Conservation (phyloP, 257 asterid genomes). For the Solanum commersonii region DNA sequence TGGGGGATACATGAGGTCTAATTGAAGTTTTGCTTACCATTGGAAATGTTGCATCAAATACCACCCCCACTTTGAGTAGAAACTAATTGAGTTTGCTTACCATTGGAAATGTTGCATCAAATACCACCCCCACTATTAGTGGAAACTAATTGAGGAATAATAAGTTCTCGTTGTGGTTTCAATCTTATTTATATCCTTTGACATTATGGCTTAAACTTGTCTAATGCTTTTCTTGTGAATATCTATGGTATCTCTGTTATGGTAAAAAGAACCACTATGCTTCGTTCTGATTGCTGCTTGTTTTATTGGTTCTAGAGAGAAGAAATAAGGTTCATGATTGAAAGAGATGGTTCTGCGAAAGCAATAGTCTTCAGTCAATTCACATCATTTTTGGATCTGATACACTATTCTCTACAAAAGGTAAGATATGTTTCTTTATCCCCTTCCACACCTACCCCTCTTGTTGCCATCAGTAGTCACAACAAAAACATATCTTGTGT, state of each 20-base stretch:
- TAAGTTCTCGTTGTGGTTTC: background rate
- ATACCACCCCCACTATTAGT: background rate
- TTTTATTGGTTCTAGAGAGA: too few relatives aligned
- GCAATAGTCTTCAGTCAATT: too few relatives aligned
- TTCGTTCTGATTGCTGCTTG: constrained; percentile 1
- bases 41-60: background rate
- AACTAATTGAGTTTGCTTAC: background rate
- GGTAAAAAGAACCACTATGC: background rate
- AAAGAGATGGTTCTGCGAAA: too few relatives aligned
- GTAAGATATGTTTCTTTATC: too few relatives aligned
- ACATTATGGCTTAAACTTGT: background rate
- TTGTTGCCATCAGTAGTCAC: too few relatives aligned
- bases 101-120: background rate
- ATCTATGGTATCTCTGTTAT: background rate
- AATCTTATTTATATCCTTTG: background rate
- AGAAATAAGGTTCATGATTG: too few relatives aligned
- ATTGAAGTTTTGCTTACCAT: background rate
- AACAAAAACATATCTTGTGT: too few relatives aligned
- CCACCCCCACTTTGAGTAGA: background rate
- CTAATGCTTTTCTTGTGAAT: background rate
- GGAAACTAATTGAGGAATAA: background rate
- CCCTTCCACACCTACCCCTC: too few relatives aligned
- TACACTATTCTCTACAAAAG: too few relatives aligned
- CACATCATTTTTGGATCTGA: too few relatives aligned
- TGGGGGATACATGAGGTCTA: background rate